Conservation (phyloP, 1,284 basidiomycete genomes). For the Sanghuangporus baumii region DNA sequence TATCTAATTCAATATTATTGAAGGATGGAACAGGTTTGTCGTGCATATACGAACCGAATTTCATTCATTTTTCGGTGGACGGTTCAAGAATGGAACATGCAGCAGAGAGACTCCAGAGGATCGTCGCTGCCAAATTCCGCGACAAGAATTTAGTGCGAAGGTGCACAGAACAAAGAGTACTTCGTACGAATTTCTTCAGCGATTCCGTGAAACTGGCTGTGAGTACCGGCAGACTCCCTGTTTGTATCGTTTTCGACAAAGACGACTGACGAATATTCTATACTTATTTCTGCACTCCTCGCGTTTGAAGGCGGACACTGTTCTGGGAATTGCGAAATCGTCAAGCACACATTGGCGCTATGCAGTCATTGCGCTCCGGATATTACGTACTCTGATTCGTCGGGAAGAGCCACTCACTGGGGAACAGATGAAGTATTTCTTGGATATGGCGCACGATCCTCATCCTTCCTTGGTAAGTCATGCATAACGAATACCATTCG, state of each 20-base stretch:
- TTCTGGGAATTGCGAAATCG: slow-evolving; percentile 52
- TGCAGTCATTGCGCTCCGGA: slow-evolving; percentile 66
- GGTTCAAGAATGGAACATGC: slow-evolving; percentile 37
- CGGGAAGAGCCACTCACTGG: slow-evolving; percentile 63
- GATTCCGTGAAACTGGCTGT: slow-evolving; percentile 40
- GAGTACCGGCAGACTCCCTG: slow-evolving; percentile 20
- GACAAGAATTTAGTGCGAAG: slow-evolving; percentile 36
- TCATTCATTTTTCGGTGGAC: slow-evolving; percentile 47
- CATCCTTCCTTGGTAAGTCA: slow-evolving; percentile 57
- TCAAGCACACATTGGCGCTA: slow-evolving; percentile 80
- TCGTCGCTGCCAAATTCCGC: slow-evolving; percentile 30
- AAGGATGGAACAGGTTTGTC: slow-evolving; percentile 39
- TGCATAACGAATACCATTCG: background rate
- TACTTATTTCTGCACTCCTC: too few species aligned
- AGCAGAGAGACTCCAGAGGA: slow-evolving; percentile 32
- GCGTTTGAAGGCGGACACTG: slow-evolving; percentile 29
- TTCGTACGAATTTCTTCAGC: slow-evolving; percentile 38
- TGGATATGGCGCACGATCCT: slow-evolving; percentile 51
- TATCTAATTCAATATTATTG: background rate
- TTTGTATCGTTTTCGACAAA: background rate
- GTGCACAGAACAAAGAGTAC: slow-evolving; percentile 40
- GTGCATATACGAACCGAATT: slow-evolving; percentile 55
- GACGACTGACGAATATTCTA: background rate
- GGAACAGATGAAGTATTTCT: slow-evolving; percentile 48
- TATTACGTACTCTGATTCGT: slow-evolving; percentile 69